phyloP scores from a whole-genome alignment of 2,329 filamentous ascomycete species.

The Ambrosiella beaveri region DNA sequence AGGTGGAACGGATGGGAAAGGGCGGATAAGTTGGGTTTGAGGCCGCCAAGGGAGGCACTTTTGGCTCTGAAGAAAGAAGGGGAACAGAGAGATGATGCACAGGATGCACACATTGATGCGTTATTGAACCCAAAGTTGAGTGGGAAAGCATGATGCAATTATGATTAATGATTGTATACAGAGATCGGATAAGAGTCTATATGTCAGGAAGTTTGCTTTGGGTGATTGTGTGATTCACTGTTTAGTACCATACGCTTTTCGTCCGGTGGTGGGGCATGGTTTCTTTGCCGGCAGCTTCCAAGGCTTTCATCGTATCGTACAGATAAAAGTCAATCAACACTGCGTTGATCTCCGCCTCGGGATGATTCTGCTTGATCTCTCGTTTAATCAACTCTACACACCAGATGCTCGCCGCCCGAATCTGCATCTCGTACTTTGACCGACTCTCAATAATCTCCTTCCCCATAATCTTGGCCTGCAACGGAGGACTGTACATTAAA shows the following conservation, averaged over 20 bases:
- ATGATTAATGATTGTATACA: background rate
- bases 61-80: conserved; percentile 65
- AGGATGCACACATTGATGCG: conserved; percentile 61
- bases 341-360: conserved; percentile 59
- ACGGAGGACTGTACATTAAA: conserved; percentile 63
- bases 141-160: background rate
- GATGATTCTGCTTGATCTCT: conserved; percentile 60
- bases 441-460: conserved; percentile 52
- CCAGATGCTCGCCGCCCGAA: conserved; percentile 89
- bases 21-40: conserved; percentile 64
- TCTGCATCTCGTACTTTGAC: conserved; percentile 65
- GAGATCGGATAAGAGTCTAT: background rate
- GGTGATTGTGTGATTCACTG: background rate
- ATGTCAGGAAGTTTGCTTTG: background rate
- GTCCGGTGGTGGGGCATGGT: conserved; percentile 72
- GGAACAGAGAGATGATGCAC: conserved; percentile 34
- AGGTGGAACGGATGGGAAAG: conserved; percentile 76
- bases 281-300: conserved; percentile 46
- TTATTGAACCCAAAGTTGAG: conserved; percentile 33
- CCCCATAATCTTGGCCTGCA: conserved; percentile 52
- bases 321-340: conserved; percentile 94
- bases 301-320: conserved; percentile 83
- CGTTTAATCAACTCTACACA: conserved; percentile 75
- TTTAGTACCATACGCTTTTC: conserved; percentile 83
- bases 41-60: conserved; percentile 77